Base-by-base conservation (phyloP, 73 alveolate species). In the Paramecium biaurelia region DNA sequence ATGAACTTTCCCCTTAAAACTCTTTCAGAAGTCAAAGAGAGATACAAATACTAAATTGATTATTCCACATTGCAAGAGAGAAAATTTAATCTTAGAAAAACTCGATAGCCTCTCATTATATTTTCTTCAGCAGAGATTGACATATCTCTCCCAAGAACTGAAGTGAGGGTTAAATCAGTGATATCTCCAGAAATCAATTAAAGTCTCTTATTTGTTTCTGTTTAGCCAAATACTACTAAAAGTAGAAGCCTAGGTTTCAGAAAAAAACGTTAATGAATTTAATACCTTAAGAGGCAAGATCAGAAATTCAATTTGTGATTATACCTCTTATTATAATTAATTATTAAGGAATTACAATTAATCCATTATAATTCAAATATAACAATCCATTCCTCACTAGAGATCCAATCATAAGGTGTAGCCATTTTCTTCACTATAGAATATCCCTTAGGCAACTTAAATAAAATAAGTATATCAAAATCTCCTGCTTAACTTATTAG, bases 21-120 rank as follows among this genome's bases (percentile, higher is more conserved):
- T 0, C 84, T 63, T 30, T 63, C 84, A n/a, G 84, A 63, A 63
- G 84, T 63, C 26, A 63, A 63, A 63, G 84, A 63, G 84, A 63
- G 24, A 32, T 63, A 63, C 28, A 30, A 63, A 63, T 63, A 30
- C 26, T 18, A 63, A 32, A 63, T 63, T 32, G 84, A 63, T 32
- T 63, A 63, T 63, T 63, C 84, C 10, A 63, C 84, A 23, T 32
- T 63, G 8, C 26, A 63, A 63, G 84, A 63, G 28, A 63, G 84
- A 24, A 63, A 63, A 63, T 63, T 63, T 24, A 63, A 63, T 63
- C 84, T 63, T 9, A 63, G 84, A 26, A 63, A 63, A 63, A 63
- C 84, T 63, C 24, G 84, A 63, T 63, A 63, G 47, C 84, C 84
- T 30, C 7, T 63, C 20, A 63, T 63, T 2, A 63, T 63, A 21